phyloP scores from a whole-genome alignment of 1,284 basidiomycete species.

The Cutaneotrichosporon cyanovorans region DNA sequence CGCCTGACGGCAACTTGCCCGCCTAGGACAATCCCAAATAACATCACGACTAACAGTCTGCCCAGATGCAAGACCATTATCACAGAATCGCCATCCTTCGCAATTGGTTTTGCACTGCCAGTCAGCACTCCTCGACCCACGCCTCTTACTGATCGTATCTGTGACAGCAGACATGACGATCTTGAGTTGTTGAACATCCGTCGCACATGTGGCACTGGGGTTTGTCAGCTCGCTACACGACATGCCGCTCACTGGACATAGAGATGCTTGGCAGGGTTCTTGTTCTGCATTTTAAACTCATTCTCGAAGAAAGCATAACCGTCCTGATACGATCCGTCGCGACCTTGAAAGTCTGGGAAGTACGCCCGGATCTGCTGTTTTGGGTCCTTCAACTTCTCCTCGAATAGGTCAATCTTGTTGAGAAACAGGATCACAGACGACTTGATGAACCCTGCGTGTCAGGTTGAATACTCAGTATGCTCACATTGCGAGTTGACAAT shows the following conservation, averaged over 20 bases:
- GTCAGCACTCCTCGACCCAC: background rate
- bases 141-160: constrained; percentile 21
- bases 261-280: constrained; percentile 80
- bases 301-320: constrained; percentile 72
- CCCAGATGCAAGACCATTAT: too few relatives aligned
- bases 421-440: constrained; percentile 88
- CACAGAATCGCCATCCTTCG: constrained; percentile 20
- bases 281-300: constrained; percentile 72
- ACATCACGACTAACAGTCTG: too few relatives aligned
- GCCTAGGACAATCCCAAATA: too few relatives aligned
- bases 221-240: background rate
- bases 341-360: constrained; percentile 67
- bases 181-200: constrained; percentile 80
- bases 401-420: constrained; percentile 85
- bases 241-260: constrained; percentile 68
- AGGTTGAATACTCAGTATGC: constrained; percentile 3
- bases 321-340: constrained; percentile 44
- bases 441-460: constrained; percentile 66
- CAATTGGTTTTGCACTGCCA: constrained; percentile 16
- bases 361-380: constrained; percentile 74
- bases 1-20: too few relatives aligned
- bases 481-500: constrained; percentile 68
- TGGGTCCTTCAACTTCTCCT: constrained; percentile 60
- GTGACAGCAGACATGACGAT: constrained; percentile 81
- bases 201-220: constrained; percentile 77